phyloP scores from a whole-genome alignment of 768 basidiomycete species.

The Termitomyces sp. region DNA sequence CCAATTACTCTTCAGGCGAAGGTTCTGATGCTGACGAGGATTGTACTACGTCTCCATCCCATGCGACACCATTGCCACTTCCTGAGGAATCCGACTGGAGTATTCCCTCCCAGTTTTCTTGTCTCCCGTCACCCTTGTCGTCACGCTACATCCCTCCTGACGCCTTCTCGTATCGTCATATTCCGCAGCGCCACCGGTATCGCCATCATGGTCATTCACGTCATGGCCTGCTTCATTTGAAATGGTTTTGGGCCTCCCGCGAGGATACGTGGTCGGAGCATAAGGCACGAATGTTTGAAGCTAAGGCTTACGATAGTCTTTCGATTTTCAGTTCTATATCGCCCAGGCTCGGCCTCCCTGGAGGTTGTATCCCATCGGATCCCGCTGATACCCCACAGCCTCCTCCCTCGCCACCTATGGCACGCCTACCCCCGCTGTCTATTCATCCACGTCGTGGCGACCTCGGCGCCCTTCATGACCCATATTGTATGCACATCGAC shows the following conservation, averaged over 20 bases:
- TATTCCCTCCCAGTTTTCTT: conserved; percentile 29
- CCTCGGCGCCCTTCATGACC: conserved; percentile 53
- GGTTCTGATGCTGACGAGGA: conserved; percentile 19
- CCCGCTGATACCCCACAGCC: conserved; percentile 15
- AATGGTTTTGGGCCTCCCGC: conserved; percentile 59
- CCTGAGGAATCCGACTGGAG: conserved; percentile 18
- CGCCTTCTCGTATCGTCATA: conserved; percentile 14
- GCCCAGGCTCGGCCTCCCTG: conserved; percentile 11
- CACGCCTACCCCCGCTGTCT: conserved; percentile 30
- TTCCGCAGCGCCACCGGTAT: conserved; percentile 38
- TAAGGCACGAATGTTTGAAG: conserved; percentile 17
- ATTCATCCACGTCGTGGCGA: conserved; percentile 65
- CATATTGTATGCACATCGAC: conserved; percentile 53
- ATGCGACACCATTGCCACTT: neutral
- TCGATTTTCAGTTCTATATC: conserved; percentile 13
- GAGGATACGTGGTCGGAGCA: conserved; percentile 48
- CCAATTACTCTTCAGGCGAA: conserved; percentile 20
- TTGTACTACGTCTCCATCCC: conserved; percentile 12
- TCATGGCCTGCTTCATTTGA: conserved; percentile 53
- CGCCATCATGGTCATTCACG: conserved; percentile 61
- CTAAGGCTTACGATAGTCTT: conserved; percentile 26
- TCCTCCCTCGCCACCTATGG: conserved; percentile 7
- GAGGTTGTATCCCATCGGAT: conserved; percentile 4
- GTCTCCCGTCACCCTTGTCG: conserved; percentile 35
- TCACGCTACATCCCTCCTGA: conserved; percentile 20